phyloP scores from a whole-genome alignment of 345 rosid genomes.

The Salix dunnii region DNA sequence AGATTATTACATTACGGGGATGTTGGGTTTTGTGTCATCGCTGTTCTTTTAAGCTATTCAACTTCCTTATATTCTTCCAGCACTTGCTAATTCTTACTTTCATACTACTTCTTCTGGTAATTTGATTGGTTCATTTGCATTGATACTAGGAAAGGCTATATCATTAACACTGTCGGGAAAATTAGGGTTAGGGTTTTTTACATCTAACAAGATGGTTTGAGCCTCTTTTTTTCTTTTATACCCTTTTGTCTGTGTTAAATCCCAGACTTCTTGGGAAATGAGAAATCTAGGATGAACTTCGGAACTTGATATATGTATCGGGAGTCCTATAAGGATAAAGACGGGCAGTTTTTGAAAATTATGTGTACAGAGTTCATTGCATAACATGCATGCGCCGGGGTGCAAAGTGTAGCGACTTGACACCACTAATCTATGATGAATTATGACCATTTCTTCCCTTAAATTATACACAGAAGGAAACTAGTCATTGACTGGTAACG shows the following conservation, averaged over 20 bases:
- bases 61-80: background rate
- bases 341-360: background rate
- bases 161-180: background rate
- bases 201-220: slow-evolving; percentile 9
- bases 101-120: background rate
- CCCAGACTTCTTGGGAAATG: background rate
- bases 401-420: background rate
- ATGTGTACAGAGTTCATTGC: background rate
- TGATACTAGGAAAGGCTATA: background rate
- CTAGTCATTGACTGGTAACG: slow-evolving; percentile 16
- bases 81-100: background rate
- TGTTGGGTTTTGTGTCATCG: slow-evolving; percentile 13
- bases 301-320: background rate
- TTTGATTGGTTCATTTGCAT: background rate
- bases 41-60: background rate
- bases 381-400: background rate
- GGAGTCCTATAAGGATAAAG: background rate
- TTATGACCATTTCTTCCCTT: slow-evolving; percentile 14
- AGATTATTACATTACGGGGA: slow-evolving; percentile 21
- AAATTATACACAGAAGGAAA: slow-evolving; percentile 12
- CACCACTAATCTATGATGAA: background rate
- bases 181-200: slow-evolving; percentile 51
- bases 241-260: background rate
- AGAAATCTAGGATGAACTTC: slow-evolving; percentile 16
- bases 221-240: background rate